These are phyloP conservation scores for Colletotrichum eleusines DNA, from an alignment of 2,329 filamentous ascomycete species.

Conservation along the genomic window DNA sequence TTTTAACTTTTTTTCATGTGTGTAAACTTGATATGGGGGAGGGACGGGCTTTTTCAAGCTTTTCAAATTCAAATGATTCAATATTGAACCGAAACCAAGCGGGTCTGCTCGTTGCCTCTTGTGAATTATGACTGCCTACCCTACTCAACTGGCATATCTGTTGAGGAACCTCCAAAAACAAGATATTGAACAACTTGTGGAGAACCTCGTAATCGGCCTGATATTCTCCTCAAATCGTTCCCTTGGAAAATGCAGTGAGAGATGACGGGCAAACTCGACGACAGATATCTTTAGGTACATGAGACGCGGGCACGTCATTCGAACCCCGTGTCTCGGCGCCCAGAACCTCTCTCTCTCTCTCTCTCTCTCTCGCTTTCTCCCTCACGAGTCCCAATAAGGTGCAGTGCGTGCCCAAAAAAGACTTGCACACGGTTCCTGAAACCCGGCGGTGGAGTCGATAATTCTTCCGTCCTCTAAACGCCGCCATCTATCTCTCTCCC, in stretches of 20 bases:
- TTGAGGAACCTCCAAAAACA: no score
- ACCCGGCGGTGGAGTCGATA: constrained; percentile 29
- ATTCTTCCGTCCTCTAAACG: not conserved
- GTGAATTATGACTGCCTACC: no score
- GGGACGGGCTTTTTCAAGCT: no score
- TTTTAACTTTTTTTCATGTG: constrained; percentile 23
- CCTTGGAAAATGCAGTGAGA: not conserved
- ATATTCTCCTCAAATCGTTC: not conserved
- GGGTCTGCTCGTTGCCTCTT: no score
- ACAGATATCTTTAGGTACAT: not conserved
- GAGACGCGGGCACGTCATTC: not conserved
- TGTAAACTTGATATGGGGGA: no score
- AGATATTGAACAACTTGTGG: no score
- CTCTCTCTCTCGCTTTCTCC: no score
- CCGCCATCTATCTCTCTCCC: constrained; percentile 2
- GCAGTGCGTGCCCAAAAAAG: not conserved
- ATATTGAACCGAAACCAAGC: not conserved
- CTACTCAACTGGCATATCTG: not conserved
- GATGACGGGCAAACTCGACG: not conserved
- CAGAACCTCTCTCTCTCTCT: no score
- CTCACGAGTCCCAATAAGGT: not conserved
- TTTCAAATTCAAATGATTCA: constrained; percentile 24
- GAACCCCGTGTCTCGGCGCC: not conserved
- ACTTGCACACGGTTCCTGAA: constrained; percentile 22
- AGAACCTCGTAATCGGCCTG: not conserved